A percentile compares a stretch with the other conserved stretches of the same genome.
These are phyloP conservation scores for Periconia macrospinosa DNA, from an alignment of 2,329 filamentous ascomycete species.

Conservation along the genomic window DNA sequence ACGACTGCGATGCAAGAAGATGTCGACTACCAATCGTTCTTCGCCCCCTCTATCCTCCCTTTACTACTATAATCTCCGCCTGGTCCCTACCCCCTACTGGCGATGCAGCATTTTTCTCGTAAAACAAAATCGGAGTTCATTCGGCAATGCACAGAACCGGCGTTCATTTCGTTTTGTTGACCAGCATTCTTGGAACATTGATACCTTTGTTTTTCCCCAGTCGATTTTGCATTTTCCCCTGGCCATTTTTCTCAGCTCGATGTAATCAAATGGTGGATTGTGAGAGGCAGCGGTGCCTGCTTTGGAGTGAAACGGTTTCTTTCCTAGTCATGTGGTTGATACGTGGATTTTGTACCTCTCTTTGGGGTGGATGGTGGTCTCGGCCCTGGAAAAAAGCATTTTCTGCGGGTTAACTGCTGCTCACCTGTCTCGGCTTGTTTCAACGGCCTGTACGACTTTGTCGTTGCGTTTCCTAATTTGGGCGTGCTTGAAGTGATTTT, in stretches of 20 bases:
- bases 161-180: constrained; percentile 21
- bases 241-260: neutral
- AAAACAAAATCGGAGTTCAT: constrained; percentile 29
- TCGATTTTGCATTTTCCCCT: neutral
- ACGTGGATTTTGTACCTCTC: too few relatives aligned
- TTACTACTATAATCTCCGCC: neutral
- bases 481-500: too few relatives aligned
- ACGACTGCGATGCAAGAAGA: constrained; percentile 10
- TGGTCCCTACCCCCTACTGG: constrained; percentile 5
- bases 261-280: constrained; percentile 1
- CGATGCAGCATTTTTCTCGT: constrained; percentile 14
- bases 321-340: too few relatives aligned
- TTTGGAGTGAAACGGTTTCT: too few relatives aligned
- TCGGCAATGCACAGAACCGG: constrained; percentile 23
- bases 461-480: too few relatives aligned
- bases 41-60: constrained; percentile 5
- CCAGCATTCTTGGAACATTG: constrained; percentile 26
- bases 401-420: constrained; percentile 3
- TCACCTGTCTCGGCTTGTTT: too few relatives aligned
- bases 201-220: constrained; percentile 29
- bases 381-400: constrained; percentile 15
- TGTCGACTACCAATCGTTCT: neutral
- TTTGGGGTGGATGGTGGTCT: constrained; percentile 3
- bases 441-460: too few relatives aligned
- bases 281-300: too few relatives aligned